phyloP scores from a whole-genome alignment of 2,329 filamentous ascomycete genomes.

The Fusarium nisikadoi region DNA sequence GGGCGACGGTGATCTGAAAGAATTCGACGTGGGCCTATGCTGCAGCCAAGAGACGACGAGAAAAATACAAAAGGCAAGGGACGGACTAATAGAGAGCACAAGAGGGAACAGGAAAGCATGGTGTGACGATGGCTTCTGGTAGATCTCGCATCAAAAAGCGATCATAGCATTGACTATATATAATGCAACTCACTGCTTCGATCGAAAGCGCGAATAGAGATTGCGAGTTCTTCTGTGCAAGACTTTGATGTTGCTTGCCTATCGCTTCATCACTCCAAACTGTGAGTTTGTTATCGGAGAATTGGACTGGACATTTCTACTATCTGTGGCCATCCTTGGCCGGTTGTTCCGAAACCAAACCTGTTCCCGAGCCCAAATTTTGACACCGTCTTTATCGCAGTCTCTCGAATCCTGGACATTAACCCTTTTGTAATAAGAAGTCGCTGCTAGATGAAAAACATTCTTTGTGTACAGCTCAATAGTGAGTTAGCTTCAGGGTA shows the following conservation, averaged over 20 bases:
- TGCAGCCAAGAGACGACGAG: conserved; percentile 70
- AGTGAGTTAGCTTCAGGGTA: not conserved
- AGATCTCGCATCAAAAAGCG: not conserved
- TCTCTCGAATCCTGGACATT: not conserved
- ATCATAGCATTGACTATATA: not conserved
- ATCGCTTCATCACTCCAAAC: no score
- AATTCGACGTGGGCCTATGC: conserved; percentile 80
- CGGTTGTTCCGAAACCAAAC: no score
- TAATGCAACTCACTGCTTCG: not conserved
- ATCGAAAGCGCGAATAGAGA: no score
- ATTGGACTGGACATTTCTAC: no score
- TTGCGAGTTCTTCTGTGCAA: no score
- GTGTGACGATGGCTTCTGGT: conserved; percentile 40
- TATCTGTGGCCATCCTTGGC: no score
- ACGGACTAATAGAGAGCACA: conserved; percentile 46
- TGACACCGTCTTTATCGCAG: fast-evolving
- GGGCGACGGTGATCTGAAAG: conserved; percentile 74
- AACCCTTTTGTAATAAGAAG: not conserved
- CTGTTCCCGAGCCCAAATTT: no score
- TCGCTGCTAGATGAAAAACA: not conserved
- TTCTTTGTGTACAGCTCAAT: not conserved
- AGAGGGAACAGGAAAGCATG: conserved; percentile 20
- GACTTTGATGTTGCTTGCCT: no score
- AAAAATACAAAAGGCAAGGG: conserved; percentile 61
- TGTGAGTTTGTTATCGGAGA: no score